Evolutionary conservation across 2,329 filamentous ascomycete species (phyloP).

Genomic region (Alternaria gaisen): DNA sequence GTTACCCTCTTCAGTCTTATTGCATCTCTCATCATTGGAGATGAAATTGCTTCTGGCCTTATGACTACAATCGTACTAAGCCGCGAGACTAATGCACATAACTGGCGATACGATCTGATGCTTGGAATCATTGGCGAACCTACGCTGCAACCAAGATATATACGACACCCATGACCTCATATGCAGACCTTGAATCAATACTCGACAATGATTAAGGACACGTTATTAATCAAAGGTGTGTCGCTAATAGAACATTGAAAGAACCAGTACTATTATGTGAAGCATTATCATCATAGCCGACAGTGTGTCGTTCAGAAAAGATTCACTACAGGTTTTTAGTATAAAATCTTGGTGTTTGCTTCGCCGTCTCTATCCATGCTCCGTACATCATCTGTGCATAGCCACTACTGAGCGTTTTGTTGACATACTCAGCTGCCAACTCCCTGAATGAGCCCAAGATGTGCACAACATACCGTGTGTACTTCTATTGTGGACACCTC

Average conservation of each 20-base stretch:
- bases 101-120: background rate
- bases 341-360: background rate
- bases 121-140: no score
- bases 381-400: background rate
- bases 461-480: background rate
- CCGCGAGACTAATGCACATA: background rate
- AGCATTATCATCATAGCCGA: background rate
- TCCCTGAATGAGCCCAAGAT: background rate
- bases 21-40: background rate
- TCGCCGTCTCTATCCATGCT: no score
- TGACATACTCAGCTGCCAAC: background rate
- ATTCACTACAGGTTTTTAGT: background rate
- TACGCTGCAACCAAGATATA: background rate
- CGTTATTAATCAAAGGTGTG: background rate
- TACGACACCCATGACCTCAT: background rate
- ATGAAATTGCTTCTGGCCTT: background rate
- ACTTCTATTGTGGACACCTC: constrained; percentile 10
- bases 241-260: background rate
- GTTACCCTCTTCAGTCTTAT: background rate
- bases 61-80: background rate
- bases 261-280: background rate
- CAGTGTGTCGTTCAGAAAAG: background rate
- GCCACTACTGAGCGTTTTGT: background rate
- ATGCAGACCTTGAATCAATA: background rate
- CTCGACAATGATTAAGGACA: background rate